Conservation (phyloP, 2,329 filamentous ascomycete species). For the Alternaria viburni region DNA sequence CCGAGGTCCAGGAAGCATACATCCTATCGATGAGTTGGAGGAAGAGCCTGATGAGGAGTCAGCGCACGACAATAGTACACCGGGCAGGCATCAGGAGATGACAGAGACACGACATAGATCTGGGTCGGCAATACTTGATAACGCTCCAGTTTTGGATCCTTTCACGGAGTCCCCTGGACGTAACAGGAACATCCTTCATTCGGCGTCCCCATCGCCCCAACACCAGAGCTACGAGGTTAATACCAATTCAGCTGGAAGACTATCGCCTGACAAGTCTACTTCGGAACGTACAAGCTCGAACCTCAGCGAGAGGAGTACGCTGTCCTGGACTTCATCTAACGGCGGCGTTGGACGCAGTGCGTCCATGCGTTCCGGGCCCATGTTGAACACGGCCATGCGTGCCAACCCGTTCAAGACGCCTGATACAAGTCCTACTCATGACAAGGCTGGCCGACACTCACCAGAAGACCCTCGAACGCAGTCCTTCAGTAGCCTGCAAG, state of each 20-base stretch:
- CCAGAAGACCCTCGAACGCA: constrained; percentile 31
- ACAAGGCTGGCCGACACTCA: constrained; percentile 25
- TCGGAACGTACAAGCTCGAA: constrained; percentile 62
- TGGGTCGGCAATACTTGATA: constrained; percentile 32
- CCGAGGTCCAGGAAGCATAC: constrained; percentile 62
- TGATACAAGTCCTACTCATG: constrained; percentile 40
- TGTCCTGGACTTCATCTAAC: constrained; percentile 51
- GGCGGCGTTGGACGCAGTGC: constrained; percentile 53
- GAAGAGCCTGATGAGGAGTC: constrained; percentile 54
- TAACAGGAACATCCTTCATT: constrained; percentile 31
- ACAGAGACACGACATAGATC: constrained; percentile 22
- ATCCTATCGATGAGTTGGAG: constrained; percentile 68
- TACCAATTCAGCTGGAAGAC: constrained; percentile 37
- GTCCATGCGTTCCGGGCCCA: constrained; percentile 52
- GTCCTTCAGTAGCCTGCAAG: constrained; percentile 46
- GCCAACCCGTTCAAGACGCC: constrained; percentile 43
- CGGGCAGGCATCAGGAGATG: constrained; percentile 33
- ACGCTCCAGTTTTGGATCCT: constrained; percentile 48
- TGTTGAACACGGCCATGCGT: constrained; percentile 40
- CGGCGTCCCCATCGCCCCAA: constrained; percentile 28
- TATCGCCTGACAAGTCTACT: constrained; percentile 56
- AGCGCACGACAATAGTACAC: constrained; percentile 20
- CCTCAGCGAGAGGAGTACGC: constrained; percentile 59
- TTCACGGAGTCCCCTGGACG: constrained; percentile 50
- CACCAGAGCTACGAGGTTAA: constrained; percentile 18